Evolutionary conservation across 352 stramenopile species (phyloP).

Genomic region (Thalassiosira mediterranea): DNA sequence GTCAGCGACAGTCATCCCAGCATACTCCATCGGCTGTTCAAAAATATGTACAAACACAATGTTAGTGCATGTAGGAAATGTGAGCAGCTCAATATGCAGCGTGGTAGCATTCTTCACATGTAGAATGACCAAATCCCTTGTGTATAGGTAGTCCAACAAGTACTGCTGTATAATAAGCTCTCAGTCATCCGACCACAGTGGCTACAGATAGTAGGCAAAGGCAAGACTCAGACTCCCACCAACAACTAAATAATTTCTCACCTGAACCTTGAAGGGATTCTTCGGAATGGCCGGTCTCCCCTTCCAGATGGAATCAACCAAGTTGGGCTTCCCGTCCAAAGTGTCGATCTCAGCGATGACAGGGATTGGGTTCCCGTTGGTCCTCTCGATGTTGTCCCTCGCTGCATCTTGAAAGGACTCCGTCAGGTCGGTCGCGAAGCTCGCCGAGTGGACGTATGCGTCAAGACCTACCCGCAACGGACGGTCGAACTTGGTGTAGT

Average conservation of each 20-base stretch:
- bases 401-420: slow-evolving; percentile 63
- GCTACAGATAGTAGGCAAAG: too few species aligned
- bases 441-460: slow-evolving; percentile 91
- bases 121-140: too few species aligned
- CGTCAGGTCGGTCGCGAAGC: slow-evolving; percentile 79
- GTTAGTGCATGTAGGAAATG: too few species aligned
- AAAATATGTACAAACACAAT: too few species aligned
- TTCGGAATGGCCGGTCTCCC: slow-evolving; percentile 82
- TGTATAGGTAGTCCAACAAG: too few species aligned
- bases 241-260: too few species aligned
- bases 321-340: slow-evolving; percentile 85
- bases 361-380: slow-evolving; percentile 16
- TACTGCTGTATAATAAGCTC: too few species aligned
- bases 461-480: slow-evolving; percentile 92
- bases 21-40: slow-evolving; percentile 91
- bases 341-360: slow-evolving; percentile 76
- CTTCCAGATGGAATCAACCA: slow-evolving; percentile 95
- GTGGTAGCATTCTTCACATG: too few species aligned
- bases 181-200: too few species aligned
- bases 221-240: too few species aligned
- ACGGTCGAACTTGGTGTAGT: slow-evolving; percentile 70
- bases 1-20: slow-evolving; percentile 88
- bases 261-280: slow-evolving; percentile 91
- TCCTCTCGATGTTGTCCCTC: slow-evolving; percentile 19
- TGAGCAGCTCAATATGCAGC: too few species aligned